Evolutionary conservation across 495 filamentous ascomycete genomes (phyloP), one percentile per base, ranked within the genome.

Genomic region (Daldinia grandis): DNA sequence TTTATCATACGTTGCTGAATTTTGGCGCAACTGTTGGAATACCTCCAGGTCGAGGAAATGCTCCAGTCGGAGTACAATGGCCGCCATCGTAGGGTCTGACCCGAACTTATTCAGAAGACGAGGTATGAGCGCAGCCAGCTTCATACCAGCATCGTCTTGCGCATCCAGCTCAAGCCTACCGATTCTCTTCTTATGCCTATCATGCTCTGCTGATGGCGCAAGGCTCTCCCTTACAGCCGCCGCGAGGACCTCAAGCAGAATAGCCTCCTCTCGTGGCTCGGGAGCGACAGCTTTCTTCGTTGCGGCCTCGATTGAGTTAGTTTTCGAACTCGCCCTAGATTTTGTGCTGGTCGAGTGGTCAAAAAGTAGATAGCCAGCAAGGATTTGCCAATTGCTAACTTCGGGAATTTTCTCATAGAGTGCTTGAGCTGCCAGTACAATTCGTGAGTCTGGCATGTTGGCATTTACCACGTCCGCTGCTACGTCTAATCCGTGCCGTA

Each of bases 101-200:
- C 95, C 96, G 68, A 92, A 99, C 73, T 97, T 98, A 72, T 92
- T 95, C 53, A 99, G 80, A 2, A 99, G 86, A 38, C 87, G 89
- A 1, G 95, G 96, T 51, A 98, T 94, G 15, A 92, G 84, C 53
- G 84, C 81, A 17, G 93, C 91, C 38, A 99, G 84, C 58, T 88
- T 86, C 35, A 91, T 84, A 1, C 92, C 92, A 12, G 91, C 86
- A 57, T 91, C 87, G 74, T 94, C 93, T 66, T 90, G 89, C 8
- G 87, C 84, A 49, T 93, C 89, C 0, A 79, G 78, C 53, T 92
- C 90, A 31, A 74, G 55, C 24, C 87, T 84, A 15, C 83, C 85
- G 44, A 85, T 76, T 28, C 85, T 86, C 76, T 89, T 91, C 72
- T 86, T 87, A 70, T 82, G 86, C 68, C 87, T 91, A 19, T 90